Conservation (phyloP, 306 rosid genomes). For the Lupinus albus region DNA sequence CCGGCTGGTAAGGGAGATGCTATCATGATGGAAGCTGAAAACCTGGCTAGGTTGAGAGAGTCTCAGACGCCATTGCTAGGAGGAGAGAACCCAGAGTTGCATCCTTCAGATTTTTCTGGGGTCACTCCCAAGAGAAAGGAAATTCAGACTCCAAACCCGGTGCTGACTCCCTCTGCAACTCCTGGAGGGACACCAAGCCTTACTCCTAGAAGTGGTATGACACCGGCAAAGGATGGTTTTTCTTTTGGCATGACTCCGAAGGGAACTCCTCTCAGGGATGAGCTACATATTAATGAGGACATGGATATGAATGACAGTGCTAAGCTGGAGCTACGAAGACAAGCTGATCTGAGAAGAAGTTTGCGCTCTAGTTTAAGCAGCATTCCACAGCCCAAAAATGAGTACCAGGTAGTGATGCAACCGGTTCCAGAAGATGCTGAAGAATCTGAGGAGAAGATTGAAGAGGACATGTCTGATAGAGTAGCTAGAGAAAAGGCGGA, state of each 20-base stretch:
- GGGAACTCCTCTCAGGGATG: constrained; percentile 90
- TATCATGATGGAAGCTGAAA: constrained; percentile 96
- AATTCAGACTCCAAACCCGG: constrained; percentile 79
- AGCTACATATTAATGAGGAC: constrained; percentile 80
- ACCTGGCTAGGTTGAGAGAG: constrained; percentile 91
- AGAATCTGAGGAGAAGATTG: constrained; percentile 74
- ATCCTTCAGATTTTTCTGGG: constrained; percentile 95
- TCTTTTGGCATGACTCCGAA: constrained; percentile 81
- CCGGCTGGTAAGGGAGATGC: constrained; percentile 94
- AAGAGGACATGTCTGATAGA: constrained; percentile 96
- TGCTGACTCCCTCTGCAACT: constrained; percentile 88
- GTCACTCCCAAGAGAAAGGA: constrained; percentile 90
- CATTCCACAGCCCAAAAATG: constrained; percentile 84
- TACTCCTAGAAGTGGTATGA: constrained; percentile 82
- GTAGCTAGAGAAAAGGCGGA: constrained; percentile 88
- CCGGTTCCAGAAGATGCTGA: constrained; percentile 81
- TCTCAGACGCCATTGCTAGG: constrained; percentile 95
- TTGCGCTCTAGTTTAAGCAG: constrained; percentile 69
- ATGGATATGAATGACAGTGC: constrained; percentile 68
- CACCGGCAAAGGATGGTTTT: constrained; percentile 85
- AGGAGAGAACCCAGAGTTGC: constrained; percentile 92
- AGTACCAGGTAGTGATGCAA: constrained; percentile 84
- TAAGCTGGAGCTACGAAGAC: constrained; percentile 73
- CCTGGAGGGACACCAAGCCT: constrained; percentile 72
- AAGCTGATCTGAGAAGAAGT: constrained; percentile 73